Conservation (phyloP, 2,329 filamentous ascomycete species). For the Magnaporthales sp. region DNA sequence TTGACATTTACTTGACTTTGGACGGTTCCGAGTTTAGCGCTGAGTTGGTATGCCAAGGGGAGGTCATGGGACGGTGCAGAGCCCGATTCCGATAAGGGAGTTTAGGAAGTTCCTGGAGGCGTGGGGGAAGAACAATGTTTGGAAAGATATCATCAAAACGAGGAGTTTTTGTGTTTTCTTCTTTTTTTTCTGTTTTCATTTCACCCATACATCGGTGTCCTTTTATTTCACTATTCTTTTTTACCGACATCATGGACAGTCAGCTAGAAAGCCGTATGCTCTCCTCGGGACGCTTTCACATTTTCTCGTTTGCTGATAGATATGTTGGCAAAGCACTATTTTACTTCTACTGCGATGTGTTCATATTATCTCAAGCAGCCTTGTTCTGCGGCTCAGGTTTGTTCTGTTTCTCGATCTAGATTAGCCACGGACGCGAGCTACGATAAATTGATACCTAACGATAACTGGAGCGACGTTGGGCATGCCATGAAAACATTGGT, state of each 20-base stretch:
- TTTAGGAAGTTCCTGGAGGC: background rate
- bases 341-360: background rate
- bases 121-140: background rate
- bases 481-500: background rate
- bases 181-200: background rate
- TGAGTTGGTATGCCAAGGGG: slow-evolving; percentile 96
- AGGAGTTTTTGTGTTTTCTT: background rate
- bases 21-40: slow-evolving; percentile 98
- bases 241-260: background rate
- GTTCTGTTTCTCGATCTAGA: background rate
- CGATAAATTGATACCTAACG: background rate
- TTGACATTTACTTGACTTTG: slow-evolving; percentile 80
- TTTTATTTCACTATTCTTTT: background rate
- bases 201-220: background rate
- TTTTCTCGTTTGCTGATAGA: background rate
- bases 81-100: slow-evolving; percentile 65
- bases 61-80: slow-evolving; percentile 96
- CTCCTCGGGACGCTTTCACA: background rate
- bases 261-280: background rate
- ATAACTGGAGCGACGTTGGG: background rate
- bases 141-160: background rate
- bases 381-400: background rate
- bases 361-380: background rate
- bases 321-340: background rate
- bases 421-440: background rate